These are phyloP conservation scores for Mycocentrospora acerina DNA, from an alignment of 2,329 filamentous ascomycete genomes.

Conservation along the genomic window DNA sequence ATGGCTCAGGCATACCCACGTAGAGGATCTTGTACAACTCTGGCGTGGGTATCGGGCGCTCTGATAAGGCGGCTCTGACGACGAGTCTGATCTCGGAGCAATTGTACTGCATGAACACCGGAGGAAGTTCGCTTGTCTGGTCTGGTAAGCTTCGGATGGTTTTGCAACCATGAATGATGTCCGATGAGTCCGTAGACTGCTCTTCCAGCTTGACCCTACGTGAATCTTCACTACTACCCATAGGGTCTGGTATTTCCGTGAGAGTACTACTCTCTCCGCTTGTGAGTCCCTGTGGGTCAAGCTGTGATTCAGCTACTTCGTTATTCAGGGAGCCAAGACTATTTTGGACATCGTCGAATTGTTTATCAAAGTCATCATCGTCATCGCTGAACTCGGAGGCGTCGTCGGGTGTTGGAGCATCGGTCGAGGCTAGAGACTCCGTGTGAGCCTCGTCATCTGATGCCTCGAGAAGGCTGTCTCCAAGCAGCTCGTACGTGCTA, in stretches of 20 bases:
- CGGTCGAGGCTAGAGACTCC: conserved; percentile 39
- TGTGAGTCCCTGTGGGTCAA: conserved; percentile 16
- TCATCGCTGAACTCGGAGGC: conserved; percentile 35
- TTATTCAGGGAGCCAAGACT: conserved; percentile 23
- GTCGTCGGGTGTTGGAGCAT: conserved; percentile 37
- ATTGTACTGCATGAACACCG: conserved; percentile 28
- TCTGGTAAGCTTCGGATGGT: conserved; percentile 27
- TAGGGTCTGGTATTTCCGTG: conserved; percentile 29
- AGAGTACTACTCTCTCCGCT: conserved; percentile 31
- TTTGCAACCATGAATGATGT: conserved; percentile 18
- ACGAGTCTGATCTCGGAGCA: conserved; percentile 30
- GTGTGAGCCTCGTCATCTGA: conserved; percentile 43
- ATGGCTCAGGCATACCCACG: conserved; percentile 32
- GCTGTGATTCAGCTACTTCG: conserved; percentile 13
- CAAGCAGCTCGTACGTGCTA: conserved; percentile 39
- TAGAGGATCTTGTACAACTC: conserved; percentile 37
- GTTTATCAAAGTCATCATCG: conserved; percentile 32
- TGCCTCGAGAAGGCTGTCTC: conserved; percentile 30
- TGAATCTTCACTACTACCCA: conserved; percentile 21
- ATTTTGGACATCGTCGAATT: conserved; percentile 17
- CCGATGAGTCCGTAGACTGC: conserved; percentile 10
- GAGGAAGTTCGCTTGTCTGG: conserved; percentile 20
- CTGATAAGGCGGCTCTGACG: conserved; percentile 30
- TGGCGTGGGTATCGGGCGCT: conserved; percentile 23
- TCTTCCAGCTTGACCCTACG: conserved; percentile 30